These are phyloP conservation scores for Apiotrichum veenhuisii DNA, from an alignment of 1,284 basidiomycete genomes.

Conservation along the genomic window DNA sequence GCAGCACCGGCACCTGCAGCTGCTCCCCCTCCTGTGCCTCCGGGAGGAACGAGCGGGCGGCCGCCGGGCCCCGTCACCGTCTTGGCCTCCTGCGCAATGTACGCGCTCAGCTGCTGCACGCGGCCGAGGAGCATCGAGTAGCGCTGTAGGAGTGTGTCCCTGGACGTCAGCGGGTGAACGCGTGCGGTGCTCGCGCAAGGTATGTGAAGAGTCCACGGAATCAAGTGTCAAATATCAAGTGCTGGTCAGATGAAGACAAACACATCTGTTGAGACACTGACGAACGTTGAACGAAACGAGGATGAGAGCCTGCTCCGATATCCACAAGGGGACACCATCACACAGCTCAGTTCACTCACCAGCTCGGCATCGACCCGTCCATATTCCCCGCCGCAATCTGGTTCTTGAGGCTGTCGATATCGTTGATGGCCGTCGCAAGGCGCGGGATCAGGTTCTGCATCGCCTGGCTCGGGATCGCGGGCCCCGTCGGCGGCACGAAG, in stretches of 20 bases:
- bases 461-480: conserved; percentile 27
- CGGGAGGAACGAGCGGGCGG: background rate
- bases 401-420: conserved; percentile 38
- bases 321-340: too few species aligned
- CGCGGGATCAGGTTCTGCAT: conserved; percentile 39
- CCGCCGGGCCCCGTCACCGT: too few species aligned
- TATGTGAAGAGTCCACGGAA: too few species aligned
- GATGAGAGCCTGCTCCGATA: background rate
- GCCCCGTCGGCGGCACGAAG: conserved; percentile 26
- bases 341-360: conserved; percentile 25
- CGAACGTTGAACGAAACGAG: too few species aligned
- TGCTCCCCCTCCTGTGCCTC: background rate
- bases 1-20: background rate
- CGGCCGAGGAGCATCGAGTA: conserved; percentile 41
- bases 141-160: conserved; percentile 40
- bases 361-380: conserved; percentile 38
- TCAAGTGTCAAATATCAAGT: background rate
- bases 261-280: background rate
- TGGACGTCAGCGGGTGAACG: conserved; percentile 16
- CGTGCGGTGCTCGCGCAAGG: too few species aligned
- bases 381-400: conserved; percentile 30
- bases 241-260: background rate
- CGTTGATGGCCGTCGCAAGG: conserved; percentile 41
- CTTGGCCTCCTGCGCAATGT: conserved; percentile 22
- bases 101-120: conserved; percentile 31